phyloP scores from a whole-genome alignment of 257 asterid genomes.

The Solanum appendiculatum region DNA sequence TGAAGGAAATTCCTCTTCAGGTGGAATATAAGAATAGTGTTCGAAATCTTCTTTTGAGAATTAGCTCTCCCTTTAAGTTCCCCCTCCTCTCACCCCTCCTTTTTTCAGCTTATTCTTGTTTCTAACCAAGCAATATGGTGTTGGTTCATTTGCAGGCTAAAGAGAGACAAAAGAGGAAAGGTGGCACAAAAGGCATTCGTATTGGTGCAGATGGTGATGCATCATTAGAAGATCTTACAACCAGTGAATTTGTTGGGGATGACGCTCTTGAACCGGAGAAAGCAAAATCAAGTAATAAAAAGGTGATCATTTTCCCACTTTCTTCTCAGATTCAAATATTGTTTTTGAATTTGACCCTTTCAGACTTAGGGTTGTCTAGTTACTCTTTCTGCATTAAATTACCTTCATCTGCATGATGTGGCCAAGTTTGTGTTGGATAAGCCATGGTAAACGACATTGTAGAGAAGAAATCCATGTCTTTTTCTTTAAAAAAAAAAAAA shows the following conservation, averaged over 20 bases:
- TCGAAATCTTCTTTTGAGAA: not conserved
- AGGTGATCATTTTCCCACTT: constrained; percentile 34
- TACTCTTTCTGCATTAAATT: not conserved
- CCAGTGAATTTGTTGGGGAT: constrained; percentile 35
- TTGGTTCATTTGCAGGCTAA: constrained; percentile 45
- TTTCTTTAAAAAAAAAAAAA: no score
- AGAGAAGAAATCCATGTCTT: not conserved
- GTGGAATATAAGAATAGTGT: constrained; percentile 15
- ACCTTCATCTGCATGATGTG: not conserved
- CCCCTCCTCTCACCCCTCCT: not conserved
- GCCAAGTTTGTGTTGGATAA: not conserved
- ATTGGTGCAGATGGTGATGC: constrained; percentile 92
- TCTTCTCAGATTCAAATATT: not conserved
- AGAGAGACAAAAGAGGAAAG: constrained; percentile 85
- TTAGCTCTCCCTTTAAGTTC: not conserved
- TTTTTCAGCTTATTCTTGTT: not conserved
- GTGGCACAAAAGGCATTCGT: constrained; percentile 69
- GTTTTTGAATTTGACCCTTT: not conserved
- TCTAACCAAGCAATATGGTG: not conserved
- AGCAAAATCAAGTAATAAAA: constrained; percentile 51
- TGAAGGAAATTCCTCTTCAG: constrained; percentile 90
- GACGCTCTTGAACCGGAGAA: constrained; percentile 44
- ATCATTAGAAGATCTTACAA: constrained; percentile 62
- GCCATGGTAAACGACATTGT: not conserved
- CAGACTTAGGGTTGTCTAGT: not conserved